These are phyloP conservation scores for Secale cereale DNA, from an alignment of 176 grass and related monocot species.

Conservation along the genomic window DNA sequence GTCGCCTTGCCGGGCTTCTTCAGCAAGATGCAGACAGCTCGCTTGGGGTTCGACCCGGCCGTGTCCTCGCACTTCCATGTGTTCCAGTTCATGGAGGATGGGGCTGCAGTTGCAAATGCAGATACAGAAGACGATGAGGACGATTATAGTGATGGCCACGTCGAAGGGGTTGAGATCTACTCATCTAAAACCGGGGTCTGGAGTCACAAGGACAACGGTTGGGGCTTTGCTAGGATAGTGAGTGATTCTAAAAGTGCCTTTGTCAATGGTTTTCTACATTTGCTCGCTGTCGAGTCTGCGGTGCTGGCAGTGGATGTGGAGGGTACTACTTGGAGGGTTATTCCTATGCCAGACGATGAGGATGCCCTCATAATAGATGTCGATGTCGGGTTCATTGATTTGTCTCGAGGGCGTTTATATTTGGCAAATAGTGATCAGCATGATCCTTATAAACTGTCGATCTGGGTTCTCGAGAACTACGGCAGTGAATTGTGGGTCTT, in stretches of 20 bases:
- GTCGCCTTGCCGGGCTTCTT: neutral
- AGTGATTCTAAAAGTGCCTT: neutral
- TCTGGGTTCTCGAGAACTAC: neutral
- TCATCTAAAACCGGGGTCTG: neutral
- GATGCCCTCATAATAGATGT: neutral
- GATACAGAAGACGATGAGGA: too few species aligned
- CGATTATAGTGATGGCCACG: too few species aligned
- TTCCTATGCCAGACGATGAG: neutral
- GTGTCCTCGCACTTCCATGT: neutral
- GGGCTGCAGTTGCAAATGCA: neutral
- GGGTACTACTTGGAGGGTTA: neutral
- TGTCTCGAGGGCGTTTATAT: neutral
- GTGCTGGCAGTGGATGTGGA: neutral
- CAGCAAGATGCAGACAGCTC: neutral
- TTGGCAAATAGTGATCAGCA: neutral
- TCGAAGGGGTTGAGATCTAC: neutral
- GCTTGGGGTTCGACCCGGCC: neutral
- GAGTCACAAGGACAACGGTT: neutral
- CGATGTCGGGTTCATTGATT: neutral
- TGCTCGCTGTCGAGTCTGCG: neutral
- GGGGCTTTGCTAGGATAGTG: neutral
- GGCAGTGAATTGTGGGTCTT: neutral
- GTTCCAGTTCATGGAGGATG: neutral
- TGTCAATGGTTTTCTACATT: neutral
- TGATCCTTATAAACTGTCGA: neutral